A percentile compares a stretch with the other conserved stretches of the same genome.
phyloP scores from a whole-genome alignment of 2,329 filamentous ascomycete genomes.

The Ophiostoma pallidulum region DNA sequence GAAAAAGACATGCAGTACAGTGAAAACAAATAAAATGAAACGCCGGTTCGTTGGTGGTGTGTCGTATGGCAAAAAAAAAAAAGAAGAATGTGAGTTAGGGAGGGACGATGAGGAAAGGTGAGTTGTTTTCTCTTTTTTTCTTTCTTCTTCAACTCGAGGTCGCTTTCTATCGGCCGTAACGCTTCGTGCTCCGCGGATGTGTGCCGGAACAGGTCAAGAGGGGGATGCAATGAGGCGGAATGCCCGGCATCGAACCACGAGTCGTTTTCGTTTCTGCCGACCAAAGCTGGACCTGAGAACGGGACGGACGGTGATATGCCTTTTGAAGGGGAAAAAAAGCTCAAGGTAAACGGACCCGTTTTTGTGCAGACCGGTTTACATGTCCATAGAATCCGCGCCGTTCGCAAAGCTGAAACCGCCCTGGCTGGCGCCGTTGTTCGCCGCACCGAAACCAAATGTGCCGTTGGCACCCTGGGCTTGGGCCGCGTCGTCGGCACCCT shows the following conservation, averaged over 20 bases:
- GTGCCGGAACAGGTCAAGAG: background rate
- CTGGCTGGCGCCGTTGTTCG: slow-evolving; percentile 50
- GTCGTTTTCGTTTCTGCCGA: background rate
- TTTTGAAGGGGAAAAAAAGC: too few species aligned
- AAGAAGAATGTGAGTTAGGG: too few species aligned
- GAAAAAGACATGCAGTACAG: background rate
- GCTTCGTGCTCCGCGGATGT: background rate
- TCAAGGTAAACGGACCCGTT: background rate
- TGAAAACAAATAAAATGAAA: slow-evolving; percentile 23
- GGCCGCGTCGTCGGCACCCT: slow-evolving; percentile 78
- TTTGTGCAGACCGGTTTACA: slow-evolving; percentile 40
- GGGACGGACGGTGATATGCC: too few species aligned
- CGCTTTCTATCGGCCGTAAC: background rate
- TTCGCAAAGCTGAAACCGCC: slow-evolving; percentile 92
- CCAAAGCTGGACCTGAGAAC: background rate
- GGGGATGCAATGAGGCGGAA: background rate
- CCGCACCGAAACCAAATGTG: slow-evolving; percentile 69
- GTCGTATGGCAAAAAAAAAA: slow-evolving; percentile 20
- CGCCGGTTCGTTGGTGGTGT: slow-evolving; percentile 25
- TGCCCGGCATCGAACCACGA: background rate
- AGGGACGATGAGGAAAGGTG: slow-evolving; percentile 9
- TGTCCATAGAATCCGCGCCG: slow-evolving; percentile 55
- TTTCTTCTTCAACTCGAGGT: too few species aligned
- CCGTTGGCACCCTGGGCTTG: slow-evolving; percentile 60
- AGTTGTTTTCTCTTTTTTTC: background rate